Evolutionary conservation across 148 eudicot species (phyloP).

Genomic region (Cornus suecica): DNA sequence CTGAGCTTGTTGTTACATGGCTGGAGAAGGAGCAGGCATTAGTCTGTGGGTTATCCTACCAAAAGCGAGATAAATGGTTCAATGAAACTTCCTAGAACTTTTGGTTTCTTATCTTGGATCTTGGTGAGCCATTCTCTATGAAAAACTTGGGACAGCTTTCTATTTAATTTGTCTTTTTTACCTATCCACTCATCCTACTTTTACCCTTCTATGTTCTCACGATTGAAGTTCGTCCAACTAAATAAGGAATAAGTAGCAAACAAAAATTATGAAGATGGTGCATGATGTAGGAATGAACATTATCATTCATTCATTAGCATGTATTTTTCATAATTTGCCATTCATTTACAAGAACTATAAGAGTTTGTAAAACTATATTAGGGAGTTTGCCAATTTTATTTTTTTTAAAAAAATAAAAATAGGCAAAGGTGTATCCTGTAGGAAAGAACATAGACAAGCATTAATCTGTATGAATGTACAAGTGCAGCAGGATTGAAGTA

Average conservation of each 20-base stretch:
- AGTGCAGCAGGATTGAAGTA: not conserved
- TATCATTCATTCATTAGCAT: not conserved
- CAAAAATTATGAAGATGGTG: not conserved
- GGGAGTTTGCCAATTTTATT: too few species aligned
- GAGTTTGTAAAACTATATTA: not conserved
- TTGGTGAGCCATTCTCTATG: too few species aligned
- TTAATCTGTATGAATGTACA: too few species aligned
- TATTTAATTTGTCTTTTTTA: too few species aligned
- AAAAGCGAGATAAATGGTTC: not conserved
- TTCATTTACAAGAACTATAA: not conserved
- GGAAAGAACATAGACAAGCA: too few species aligned
- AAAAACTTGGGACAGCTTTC: too few species aligned
- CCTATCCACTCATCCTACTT: not conserved
- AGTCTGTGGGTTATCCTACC: not conserved
- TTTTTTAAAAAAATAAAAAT: too few species aligned
- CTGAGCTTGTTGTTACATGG: too few species aligned
- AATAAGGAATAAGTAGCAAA: not conserved
- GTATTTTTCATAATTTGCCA: not conserved
- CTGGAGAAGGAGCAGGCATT: too few species aligned
- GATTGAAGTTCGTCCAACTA: not conserved
- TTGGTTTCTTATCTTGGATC: too few species aligned
- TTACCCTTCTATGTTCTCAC: not conserved
- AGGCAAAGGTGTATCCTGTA: too few species aligned
- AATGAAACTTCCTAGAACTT: not conserved
- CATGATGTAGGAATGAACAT: not conserved